phyloP scores from a whole-genome alignment of 2,329 filamentous ascomycete species.

The Fusarium denticulatum region DNA sequence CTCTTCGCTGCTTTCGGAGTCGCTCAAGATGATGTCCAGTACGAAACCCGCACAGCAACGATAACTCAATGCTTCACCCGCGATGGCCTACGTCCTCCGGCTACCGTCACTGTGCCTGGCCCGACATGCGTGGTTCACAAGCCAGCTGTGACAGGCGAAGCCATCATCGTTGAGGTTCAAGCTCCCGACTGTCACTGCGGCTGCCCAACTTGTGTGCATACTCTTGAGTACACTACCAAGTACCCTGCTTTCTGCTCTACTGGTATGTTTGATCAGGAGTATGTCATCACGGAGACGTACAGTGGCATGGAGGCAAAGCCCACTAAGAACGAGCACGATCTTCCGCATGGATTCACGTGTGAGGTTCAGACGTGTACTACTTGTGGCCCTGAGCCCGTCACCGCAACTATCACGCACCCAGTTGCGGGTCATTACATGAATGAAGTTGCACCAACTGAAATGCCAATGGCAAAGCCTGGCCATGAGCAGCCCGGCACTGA shows the following conservation, averaged over 20 bases:
- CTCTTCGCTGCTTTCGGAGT: neutral
- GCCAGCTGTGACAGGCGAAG: constrained; percentile 17
- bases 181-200: constrained; percentile 32
- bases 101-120: neutral
- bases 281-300: constrained; percentile 25
- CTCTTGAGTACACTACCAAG: constrained; percentile 12
- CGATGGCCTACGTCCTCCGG: neutral
- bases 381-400: constrained; percentile 21
- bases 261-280: constrained; percentile 25
- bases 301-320: constrained; percentile 22
- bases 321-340: neutral
- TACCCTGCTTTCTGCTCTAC: constrained; percentile 18
- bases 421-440: constrained; percentile 51
- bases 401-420: constrained; percentile 29
- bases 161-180: constrained; percentile 19
- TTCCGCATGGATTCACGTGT: constrained; percentile 26
- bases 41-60: constrained; percentile 19
- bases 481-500: neutral
- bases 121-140: constrained; percentile 1
- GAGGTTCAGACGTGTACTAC: constrained; percentile 26
- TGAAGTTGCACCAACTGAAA: neutral
- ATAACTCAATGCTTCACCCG: constrained; percentile 25
- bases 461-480: neutral
- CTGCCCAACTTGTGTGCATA: constrained; percentile 24
- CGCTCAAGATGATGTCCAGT: constrained; percentile 3